Base-by-base conservation (phyloP, 192 early-diverging fungal genomes). In the Umbelopsis vinacea region DNA sequence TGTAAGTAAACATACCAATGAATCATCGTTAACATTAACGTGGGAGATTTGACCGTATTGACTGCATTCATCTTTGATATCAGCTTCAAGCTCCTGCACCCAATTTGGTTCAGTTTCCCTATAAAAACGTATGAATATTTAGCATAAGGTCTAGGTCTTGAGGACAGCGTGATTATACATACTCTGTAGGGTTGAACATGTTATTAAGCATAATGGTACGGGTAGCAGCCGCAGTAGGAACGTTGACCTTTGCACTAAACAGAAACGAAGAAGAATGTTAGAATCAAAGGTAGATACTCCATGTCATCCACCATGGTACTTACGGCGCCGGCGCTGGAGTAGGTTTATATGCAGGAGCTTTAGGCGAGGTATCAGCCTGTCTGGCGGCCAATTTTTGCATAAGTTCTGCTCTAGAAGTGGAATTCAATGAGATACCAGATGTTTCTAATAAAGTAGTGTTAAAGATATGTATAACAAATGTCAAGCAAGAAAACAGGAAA, bases 141-240 rank as follows among this genome's bases (percentile, higher is more conserved):
- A 43, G 11, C 5, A 43, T 11, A 7, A 4, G 6, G 5, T 43
- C 6, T 43, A 43, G 11, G 11, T 4, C 2, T 6, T 43, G 40
- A 43, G 11, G 11, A 43, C 11, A 11, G 6, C 40, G 6, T 1
- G 6, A 43, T 4, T 43, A 43, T 43, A 85, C 88, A 76, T 89
- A 93, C 90, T 93, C 92, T 70, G 81, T 82, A 45, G 92, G 92
- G 40, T 93, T 88, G 75, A 96, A 96, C 94, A 95, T 94, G 70
- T 96, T 94, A 46, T 91, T 93, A 70, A 96, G 77, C 52, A 95
- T 74, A 1, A 96, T 82, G 45, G 87, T 87, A 33, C 89, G 86
- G 14, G 92, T 87, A 23, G 84, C 83, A 66, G 83, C 78, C n/a
- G 83, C 80, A 52, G 79, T 77, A 21, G 86, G 87, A 37, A 87